A percentile compares a stretch with the other conserved stretches of the same genome.
Evolutionary conservation across 257 asterid species (phyloP).

Genomic region (Nicotiana undulata): DNA sequence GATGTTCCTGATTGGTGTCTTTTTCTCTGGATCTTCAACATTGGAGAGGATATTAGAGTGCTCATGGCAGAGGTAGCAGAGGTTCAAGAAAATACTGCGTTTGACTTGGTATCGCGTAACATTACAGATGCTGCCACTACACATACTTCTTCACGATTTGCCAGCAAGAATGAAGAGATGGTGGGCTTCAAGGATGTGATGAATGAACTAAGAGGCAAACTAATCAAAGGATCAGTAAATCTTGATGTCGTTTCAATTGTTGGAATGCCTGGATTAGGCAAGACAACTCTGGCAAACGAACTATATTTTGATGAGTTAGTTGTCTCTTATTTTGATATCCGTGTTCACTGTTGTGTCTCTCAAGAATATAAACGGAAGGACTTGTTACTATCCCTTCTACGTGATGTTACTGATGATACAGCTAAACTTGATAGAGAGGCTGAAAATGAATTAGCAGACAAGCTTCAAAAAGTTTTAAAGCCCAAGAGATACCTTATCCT

Average conservation of each 20-base stretch:
- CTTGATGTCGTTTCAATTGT: slow-evolving; percentile 19
- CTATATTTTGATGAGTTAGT: slow-evolving; percentile 8
- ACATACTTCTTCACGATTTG: background rate
- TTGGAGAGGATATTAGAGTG: background rate
- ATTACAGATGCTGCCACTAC: background rate
- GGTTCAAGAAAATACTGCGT: background rate
- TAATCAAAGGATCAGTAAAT: background rate
- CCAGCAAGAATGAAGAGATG: background rate
- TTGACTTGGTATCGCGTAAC: background rate
- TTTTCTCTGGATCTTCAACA: background rate
- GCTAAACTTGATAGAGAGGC: background rate
- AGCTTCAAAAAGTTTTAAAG: slow-evolving; percentile 6
- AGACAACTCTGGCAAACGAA: slow-evolving; percentile 27
- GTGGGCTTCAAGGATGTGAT: slow-evolving; percentile 22
- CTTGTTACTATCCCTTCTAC: slow-evolving; percentile 15
- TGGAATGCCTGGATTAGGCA: slow-evolving; percentile 40
- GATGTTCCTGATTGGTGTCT: slow-evolving; percentile 17
- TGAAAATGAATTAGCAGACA: background rate
- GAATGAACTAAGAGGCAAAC: background rate
- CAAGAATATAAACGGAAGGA: slow-evolving; percentile 4
- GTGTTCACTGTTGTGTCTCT: slow-evolving; percentile 22
- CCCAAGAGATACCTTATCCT: slow-evolving; percentile 27
- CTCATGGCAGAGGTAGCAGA: background rate
- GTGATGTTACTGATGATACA: background rate
- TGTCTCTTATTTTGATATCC: slow-evolving; percentile 11